A percentile compares a stretch with the other conserved stretches of the same genome.
These are phyloP conservation scores for Zelonia costaricensis DNA, from an alignment of 208 protist species.

Conservation along the genomic window DNA sequence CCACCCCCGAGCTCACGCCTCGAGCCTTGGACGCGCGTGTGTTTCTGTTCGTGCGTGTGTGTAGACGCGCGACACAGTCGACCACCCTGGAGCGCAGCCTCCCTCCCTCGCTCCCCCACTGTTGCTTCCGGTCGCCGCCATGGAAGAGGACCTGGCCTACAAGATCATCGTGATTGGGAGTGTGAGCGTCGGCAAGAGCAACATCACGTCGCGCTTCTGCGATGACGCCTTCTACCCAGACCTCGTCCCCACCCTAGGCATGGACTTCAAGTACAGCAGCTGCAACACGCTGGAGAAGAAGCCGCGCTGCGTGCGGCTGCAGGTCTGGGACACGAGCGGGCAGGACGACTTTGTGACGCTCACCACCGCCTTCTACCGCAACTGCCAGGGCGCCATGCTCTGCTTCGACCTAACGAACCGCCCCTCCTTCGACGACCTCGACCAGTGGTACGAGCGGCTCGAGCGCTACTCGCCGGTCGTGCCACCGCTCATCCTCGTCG, in stretches of 20 bases:
- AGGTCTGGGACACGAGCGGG: slow-evolving; percentile 92
- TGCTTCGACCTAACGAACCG: slow-evolving; percentile 98
- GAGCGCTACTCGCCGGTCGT: slow-evolving; percentile 56
- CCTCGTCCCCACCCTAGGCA: slow-evolving; percentile 82
- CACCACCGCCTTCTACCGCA: slow-evolving; percentile 92
- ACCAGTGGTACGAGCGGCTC: slow-evolving; percentile 81
- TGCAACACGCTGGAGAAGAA: slow-evolving; percentile 77
- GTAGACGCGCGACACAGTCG: too few relatives aligned
- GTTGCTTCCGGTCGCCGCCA: too few relatives aligned
- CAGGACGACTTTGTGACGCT: slow-evolving; percentile 91
- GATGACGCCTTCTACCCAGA: slow-evolving; percentile 84
- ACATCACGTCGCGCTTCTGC: slow-evolving; percentile 87
- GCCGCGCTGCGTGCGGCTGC: slow-evolving; percentile 72
- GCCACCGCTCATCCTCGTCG: slow-evolving; percentile 83
- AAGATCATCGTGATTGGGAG: slow-evolving; percentile 92
- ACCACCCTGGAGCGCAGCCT: too few relatives aligned
- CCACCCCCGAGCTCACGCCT: too few relatives aligned
- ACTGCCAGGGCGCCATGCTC: slow-evolving; percentile 91
- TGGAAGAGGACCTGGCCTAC: slow-evolving; percentile 87
- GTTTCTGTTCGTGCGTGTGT: too few relatives aligned
- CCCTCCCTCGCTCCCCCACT: too few relatives aligned
- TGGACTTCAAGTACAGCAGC: slow-evolving; percentile 88
- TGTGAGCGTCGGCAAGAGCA: slow-evolving; percentile 92
- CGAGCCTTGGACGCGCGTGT: too few relatives aligned
- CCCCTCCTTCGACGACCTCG: slow-evolving; percentile 85